Evolutionary conservation across 352 stramenopile species (phyloP), one percentile per base, ranked within the genome.

Genomic region (Phytophthora colocasiae): DNA sequence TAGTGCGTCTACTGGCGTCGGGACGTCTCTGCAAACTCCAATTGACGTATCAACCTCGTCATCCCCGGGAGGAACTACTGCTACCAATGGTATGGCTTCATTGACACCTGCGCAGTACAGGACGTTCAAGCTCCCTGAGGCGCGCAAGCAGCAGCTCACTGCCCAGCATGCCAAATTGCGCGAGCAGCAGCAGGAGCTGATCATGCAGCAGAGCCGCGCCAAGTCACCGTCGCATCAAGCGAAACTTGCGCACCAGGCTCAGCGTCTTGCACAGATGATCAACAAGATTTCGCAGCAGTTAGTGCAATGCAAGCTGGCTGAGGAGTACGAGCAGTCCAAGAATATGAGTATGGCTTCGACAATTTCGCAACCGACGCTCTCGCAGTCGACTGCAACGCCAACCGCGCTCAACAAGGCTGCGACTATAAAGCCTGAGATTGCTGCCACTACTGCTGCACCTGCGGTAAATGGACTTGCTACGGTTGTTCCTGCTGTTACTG

Each of bases 231-330:
- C 80, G 36, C 70, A 80, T 31, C 85, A 95, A 48, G 82, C 85
- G 3, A 95, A 93, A 55, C 65, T 93, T 3, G 81, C 81, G 10
- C 84, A 92, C 45, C 81, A 91, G 36, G 86, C 86, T 2, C 86
- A 94, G 47, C 74, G 79, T 4, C 63, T 92, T 34, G 86, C 80
- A n/a, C 83, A 92, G 55, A 90, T 92, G 79, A 94, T 92, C 55
- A 91, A 88, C 61, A 94, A 94, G 66, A 94, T 94, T 27, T 90
- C 86, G 31, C 87, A 95, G 72, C 87, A 95, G 52, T 69, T 95
- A 10, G 80, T 93, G 39, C 87, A 95, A 52, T 87, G 83, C 69
- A 95, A 95, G 44, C 61, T 95, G 26, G 85, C 85, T 0, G 87
- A 95, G 55, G 85, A 95, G 34, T 91, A 92, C 45, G 83, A 93